Conservation (phyloP, 108 stramenopile species). For the Nannochloropsis gaditana region DNA sequence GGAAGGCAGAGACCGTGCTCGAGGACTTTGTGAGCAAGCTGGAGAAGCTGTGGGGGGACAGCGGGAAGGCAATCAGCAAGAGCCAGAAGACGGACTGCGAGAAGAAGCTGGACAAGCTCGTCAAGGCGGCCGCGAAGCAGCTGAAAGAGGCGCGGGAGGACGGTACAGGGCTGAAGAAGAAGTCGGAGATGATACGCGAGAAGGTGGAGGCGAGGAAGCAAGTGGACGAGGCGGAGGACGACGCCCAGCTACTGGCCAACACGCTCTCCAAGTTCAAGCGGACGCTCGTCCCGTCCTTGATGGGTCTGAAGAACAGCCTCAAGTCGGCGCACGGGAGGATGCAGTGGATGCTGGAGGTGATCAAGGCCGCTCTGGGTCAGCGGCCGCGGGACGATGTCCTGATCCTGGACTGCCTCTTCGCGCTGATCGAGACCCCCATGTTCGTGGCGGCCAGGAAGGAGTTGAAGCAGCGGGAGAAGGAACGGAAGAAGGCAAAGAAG, state of each 20-base stretch:
- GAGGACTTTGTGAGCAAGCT: conserved; percentile 5
- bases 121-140: conserved; percentile 19
- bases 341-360: conserved; percentile 85
- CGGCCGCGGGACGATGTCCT: conserved; percentile 62
- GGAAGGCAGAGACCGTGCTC: not conserved
- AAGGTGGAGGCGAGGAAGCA: conserved; percentile 73
- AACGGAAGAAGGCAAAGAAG: conserved; percentile 48
- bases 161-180: conserved; percentile 44
- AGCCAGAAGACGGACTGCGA: conserved; percentile 1
- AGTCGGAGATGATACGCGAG: conserved; percentile 58
- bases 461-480: conserved; percentile 28
- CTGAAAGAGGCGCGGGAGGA: conserved; percentile 34
- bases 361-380: conserved; percentile 69
- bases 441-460: conserved; percentile 36
- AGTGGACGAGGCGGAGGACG: conserved; percentile 79
- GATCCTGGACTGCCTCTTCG: not conserved
- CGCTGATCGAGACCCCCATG: not conserved
- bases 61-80: not conserved
- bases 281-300: not conserved
- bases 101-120: not conserved
- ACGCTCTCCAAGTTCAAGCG: not conserved
- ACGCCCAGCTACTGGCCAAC: conserved; percentile 56
- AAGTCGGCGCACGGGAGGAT: conserved; percentile 62
- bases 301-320: conserved; percentile 64
- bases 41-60: conserved; percentile 15